phyloP scores from a whole-genome alignment of 352 stramenopile species.

The Pythium vanterpoolii region DNA sequence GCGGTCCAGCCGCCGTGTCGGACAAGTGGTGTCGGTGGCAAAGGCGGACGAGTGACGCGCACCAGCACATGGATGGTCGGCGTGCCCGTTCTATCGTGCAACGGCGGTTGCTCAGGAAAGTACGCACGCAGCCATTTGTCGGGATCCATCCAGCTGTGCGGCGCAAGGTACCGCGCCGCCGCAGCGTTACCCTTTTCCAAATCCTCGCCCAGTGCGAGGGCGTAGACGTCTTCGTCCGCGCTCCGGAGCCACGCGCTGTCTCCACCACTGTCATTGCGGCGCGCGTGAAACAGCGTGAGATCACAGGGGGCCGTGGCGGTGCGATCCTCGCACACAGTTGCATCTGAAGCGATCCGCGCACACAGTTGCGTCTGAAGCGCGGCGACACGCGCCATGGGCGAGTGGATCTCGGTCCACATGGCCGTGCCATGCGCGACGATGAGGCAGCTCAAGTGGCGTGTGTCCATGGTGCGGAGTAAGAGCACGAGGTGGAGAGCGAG shows the following conservation, averaged over 20 bases:
- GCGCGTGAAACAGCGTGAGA: slow-evolving; percentile 14
- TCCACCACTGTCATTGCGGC: not conserved
- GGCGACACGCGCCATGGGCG: not conserved
- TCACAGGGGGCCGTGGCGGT: not conserved
- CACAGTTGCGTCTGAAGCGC: slow-evolving; percentile 7
- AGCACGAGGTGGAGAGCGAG: not conserved
- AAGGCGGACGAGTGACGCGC: not conserved
- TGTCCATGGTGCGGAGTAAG: slow-evolving; percentile 1
- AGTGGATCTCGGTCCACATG: not conserved
- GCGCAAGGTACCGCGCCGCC: not conserved
- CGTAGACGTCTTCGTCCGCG: not conserved
- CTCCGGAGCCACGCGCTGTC: not conserved
- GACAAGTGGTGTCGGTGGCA: not conserved
- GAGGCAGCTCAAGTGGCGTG: slow-evolving; percentile 10
- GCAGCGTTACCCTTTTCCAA: not conserved
- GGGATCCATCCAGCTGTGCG: not conserved
- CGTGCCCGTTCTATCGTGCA: not conserved
- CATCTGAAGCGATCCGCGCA: not conserved
- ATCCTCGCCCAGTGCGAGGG: not conserved
- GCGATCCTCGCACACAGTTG: not conserved
- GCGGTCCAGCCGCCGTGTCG: not conserved
- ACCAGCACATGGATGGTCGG: slow-evolving; percentile 14
- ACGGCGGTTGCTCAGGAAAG: slow-evolving; percentile 10
- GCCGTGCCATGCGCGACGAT: slow-evolving; percentile 3
- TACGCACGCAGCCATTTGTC: not conserved